Evolutionary conservation across 306 rosid species (phyloP).

Genomic region (Pyrus pyrifolia): DNA sequence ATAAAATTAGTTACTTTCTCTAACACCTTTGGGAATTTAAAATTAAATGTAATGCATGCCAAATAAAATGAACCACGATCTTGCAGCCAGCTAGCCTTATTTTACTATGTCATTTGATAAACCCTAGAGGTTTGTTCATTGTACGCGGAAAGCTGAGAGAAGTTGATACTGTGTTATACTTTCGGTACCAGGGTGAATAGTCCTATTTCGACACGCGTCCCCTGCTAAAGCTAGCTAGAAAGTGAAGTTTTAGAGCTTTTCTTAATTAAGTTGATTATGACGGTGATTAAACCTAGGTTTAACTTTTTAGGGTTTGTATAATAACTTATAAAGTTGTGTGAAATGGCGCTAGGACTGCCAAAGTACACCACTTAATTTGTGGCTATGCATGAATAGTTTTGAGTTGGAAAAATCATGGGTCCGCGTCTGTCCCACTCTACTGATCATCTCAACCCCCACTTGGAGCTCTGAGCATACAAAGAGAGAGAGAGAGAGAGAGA

Average conservation of each 20-base stretch:
- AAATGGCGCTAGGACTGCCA: background rate
- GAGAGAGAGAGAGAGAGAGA: background rate
- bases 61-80: slow-evolving; percentile 8
- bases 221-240: background rate
- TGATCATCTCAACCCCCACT: slow-evolving; percentile 20
- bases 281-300: slow-evolving; percentile 13
- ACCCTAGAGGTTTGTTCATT: slow-evolving; percentile 9
- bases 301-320: slow-evolving; percentile 5
- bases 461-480: slow-evolving; percentile 21
- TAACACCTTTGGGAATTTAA: slow-evolving; percentile 2
- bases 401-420: slow-evolving; percentile 33
- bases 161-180: slow-evolving; percentile 13
- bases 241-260: slow-evolving; percentile 18
- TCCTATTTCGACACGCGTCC: slow-evolving; percentile 20
- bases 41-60: slow-evolving; percentile 9
- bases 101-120: background rate
- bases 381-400: slow-evolving; percentile 5
- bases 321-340: background rate
- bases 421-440: slow-evolving; percentile 26
- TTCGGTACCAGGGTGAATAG: slow-evolving; percentile 22
- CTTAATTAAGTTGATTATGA: background rate
- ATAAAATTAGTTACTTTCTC: background rate
- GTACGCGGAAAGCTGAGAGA: slow-evolving; percentile 20
- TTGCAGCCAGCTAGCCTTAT: slow-evolving; percentile 2
- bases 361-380: slow-evolving; percentile 19